Conservation (phyloP, 306 rosid species). For the Cicer yamashitae region DNA sequence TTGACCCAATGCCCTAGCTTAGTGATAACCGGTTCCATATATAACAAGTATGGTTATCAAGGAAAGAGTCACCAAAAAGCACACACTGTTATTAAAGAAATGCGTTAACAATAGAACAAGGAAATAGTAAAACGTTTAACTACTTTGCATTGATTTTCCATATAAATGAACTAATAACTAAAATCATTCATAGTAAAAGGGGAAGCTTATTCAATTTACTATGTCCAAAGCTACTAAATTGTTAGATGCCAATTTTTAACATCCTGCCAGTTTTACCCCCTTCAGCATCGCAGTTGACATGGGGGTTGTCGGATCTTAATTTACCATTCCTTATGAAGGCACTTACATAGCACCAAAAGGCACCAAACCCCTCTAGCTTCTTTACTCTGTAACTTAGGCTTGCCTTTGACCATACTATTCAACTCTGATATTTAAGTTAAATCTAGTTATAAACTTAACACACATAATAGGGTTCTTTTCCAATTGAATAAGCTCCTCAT, state of each 20-base stretch:
- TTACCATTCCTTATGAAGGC: neutral
- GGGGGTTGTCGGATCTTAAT: no score
- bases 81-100: slow-evolving; percentile 6
- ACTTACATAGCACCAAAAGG: neutral
- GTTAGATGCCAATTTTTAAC: neutral
- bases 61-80: neutral
- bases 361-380: neutral
- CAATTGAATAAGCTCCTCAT: neutral
- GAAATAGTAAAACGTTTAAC: neutral
- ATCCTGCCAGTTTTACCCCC: neutral
- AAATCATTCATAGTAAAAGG: neutral
- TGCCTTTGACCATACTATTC: neutral
- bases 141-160: neutral
- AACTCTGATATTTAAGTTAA: slow-evolving; percentile 17
- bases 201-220: neutral
- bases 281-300: neutral
- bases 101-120: neutral
- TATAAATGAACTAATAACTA: neutral
- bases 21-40: neutral
- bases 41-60: neutral
- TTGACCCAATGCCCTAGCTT: neutral
- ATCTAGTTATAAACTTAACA: slow-evolving; percentile 16
- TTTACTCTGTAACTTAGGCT: neutral
- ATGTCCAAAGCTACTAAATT: neutral
- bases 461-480: neutral